Base-by-base conservation (phyloP, 1,284 basidiomycete genomes). In the Papiliotrema nemorosa region DNA sequence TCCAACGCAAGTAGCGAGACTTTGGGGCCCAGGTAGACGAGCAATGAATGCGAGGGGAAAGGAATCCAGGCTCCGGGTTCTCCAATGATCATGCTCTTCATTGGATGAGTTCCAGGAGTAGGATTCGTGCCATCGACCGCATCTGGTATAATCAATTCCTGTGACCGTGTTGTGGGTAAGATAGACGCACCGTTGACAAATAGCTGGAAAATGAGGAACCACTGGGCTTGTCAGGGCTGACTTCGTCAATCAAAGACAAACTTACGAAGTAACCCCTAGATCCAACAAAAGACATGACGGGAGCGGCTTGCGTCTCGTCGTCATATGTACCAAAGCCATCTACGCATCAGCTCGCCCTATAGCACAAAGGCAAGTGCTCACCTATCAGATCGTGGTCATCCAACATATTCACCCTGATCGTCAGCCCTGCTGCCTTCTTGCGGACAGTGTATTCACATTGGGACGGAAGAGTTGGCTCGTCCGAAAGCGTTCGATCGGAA, bases 401-500 rank as follows among this genome's bases (percentile, higher is more conserved):
- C 34, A 81, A 73, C 79, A 81, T 81, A 69, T 79, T 79, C 13
- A 75, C 67, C 59, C 54, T 53, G 45, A 16, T 82, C 49, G 83
- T 82, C 53, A 81, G 82, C 36, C 12, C 25, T 6, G 14, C 33
- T 84, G 84, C 4, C 82, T 82, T 72, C 81, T 82, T 44, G 13
- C 36, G 25, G 51, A 45, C 40, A 34, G 13, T 34, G 14, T 31
- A 67, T 85, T 63, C 67, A 89, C 93, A 97, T 97, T 13, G 92
- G 81, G 34, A 82, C 78, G 9, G 74, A 85, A 50, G 88, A 84
- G 70, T 96, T 97, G 4, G 93, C 91, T 49, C 87, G 80, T 1
- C 90, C 89, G 71, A 97, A 98, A 0, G 90, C 90, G 7, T 93
- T 93, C 42, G 82, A 83, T 52, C 91, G 81, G 76, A 96, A 97